Conservation (phyloP, 176 grass and related monocot genomes). For the Bonia amplexicaulis region DNA sequence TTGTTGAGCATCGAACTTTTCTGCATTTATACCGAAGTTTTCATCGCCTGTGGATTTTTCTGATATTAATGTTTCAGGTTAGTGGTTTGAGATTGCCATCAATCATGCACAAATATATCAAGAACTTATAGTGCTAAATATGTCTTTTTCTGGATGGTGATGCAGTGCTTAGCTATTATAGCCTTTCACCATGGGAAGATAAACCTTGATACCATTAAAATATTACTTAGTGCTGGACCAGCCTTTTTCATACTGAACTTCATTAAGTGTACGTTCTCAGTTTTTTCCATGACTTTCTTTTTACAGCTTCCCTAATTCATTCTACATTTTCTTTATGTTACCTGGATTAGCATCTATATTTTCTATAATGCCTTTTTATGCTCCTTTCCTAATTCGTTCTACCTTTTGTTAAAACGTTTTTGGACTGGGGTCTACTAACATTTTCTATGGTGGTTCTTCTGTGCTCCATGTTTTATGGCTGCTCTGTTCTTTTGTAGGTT, state of each 20-base stretch:
- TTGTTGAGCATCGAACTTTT: constrained; percentile 97
- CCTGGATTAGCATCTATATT: background rate
- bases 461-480: background rate
- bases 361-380: background rate
- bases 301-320: background rate
- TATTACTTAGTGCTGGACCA: constrained; percentile 86
- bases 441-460: background rate
- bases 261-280: constrained; percentile 62
- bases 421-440: background rate
- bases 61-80: constrained; percentile 96
- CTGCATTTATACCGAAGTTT: constrained; percentile 92
- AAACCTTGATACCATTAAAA: constrained; percentile 71
- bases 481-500: constrained; percentile 54
- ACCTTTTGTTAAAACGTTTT: background rate
- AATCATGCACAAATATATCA: background rate
- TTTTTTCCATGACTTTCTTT: constrained; percentile 21
- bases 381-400: background rate
- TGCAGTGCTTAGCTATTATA: constrained; percentile 80
- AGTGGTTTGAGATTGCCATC: constrained; percentile 10
- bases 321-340: background rate
- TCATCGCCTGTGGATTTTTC: constrained; percentile 98
- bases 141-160: constrained; percentile 13
- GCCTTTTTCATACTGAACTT: constrained; percentile 87
- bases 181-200: constrained; percentile 72
- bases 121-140: background rate